These are phyloP conservation scores for Coemansia sp. DNA, from an alignment of 192 early-diverging fungal species.

Conservation along the genomic window DNA sequence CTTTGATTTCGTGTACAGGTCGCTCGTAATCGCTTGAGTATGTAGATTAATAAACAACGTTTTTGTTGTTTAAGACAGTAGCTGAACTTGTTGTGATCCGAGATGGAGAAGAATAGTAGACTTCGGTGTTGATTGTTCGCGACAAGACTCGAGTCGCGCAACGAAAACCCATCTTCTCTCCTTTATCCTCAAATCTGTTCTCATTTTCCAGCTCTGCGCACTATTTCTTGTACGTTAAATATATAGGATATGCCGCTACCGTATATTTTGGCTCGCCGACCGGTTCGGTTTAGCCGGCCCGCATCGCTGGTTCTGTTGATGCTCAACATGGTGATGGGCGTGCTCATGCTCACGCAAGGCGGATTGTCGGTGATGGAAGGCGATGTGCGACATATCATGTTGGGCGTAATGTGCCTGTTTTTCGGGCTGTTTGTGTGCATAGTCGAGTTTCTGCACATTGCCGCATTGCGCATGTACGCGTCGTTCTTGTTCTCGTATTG, in stretches of 20 bases:
- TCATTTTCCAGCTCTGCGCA: neutral
- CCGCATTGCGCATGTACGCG: constrained; percentile 39
- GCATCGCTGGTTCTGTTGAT: constrained; percentile 24
- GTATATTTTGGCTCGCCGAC: constrained; percentile 41
- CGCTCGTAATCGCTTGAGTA: neutral
- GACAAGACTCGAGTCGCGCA: neutral
- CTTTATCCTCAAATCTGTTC: neutral
- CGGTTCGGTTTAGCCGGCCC: constrained; percentile 19
- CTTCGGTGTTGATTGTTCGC: neutral
- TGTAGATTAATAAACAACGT: neutral
- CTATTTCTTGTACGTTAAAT: too few relatives aligned
- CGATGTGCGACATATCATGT: constrained; percentile 47
- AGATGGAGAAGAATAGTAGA: constrained; percentile 12
- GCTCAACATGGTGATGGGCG: constrained; percentile 21
- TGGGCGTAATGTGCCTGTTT: constrained; percentile 34
- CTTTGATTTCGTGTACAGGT: neutral
- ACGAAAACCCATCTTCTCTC: neutral
- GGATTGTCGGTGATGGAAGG: constrained; percentile 27
- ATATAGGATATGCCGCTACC: constrained; percentile 31
- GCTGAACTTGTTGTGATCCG: neutral
- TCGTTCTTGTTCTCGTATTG: constrained; percentile 44
- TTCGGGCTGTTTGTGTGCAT: constrained; percentile 13
- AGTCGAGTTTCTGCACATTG: constrained; percentile 38
- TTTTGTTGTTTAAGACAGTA: too few relatives aligned
- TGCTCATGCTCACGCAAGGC: constrained; percentile 36